Conservation (phyloP, 345 rosid species). For the Brassica nigra region DNA sequence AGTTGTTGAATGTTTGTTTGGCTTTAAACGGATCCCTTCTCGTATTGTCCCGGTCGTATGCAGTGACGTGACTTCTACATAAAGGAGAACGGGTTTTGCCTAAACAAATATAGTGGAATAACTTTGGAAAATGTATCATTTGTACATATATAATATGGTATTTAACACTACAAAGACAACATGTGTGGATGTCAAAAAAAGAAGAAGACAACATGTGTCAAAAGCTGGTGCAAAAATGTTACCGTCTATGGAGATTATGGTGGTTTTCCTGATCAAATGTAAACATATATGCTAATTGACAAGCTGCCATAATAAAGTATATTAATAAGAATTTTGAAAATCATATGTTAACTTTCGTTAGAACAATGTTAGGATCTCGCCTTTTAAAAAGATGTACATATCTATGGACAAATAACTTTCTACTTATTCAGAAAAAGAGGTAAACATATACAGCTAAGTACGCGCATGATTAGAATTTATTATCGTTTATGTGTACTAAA, state of each 20-base stretch:
- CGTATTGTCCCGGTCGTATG: constrained; percentile 21
- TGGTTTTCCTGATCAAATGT: background rate
- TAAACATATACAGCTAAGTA: no score
- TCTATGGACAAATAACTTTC: no score
- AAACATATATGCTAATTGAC: background rate
- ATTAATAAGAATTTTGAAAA: no score
- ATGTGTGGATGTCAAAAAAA: no score
- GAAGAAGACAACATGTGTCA: background rate
- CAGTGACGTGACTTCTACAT: constrained; percentile 9
- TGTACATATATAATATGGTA: background rate
- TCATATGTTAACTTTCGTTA: no score
- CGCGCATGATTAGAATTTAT: no score
- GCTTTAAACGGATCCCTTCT: constrained; percentile 25
- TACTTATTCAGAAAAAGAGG: no score
- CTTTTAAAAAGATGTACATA: no score
- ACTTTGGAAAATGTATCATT: background rate
- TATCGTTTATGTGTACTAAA: no score
- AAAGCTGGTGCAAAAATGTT: background rate
- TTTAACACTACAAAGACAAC: background rate
- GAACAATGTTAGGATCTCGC: no score
- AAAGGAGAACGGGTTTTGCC: background rate
- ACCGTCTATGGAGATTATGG: background rate
- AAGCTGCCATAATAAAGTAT: no score
- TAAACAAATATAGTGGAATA: background rate
- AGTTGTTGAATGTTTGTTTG: constrained; percentile 30